phyloP scores from a whole-genome alignment of 1,284 basidiomycete species.

The Ustilago bromivora region DNA sequence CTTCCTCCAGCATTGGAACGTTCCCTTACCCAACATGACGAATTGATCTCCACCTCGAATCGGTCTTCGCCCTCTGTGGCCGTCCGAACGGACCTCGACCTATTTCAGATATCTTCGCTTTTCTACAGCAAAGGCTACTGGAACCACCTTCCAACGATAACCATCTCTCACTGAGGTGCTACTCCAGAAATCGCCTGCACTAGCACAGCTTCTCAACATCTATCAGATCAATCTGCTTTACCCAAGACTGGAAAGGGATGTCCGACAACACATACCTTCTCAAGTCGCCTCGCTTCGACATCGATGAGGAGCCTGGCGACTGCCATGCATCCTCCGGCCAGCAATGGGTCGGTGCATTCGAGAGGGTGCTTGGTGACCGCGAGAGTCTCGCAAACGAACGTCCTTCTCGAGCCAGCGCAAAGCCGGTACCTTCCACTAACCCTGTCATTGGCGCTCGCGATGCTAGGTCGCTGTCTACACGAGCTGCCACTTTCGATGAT shows the following conservation, averaged over 20 bases:
- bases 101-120: slow-evolving; percentile 8
- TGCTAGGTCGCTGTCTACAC: slow-evolving; percentile 15
- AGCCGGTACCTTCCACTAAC: slow-evolving; percentile 27
- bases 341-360: slow-evolving; percentile 64
- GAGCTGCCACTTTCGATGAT: slow-evolving; percentile 22
- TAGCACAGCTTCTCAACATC: background rate
- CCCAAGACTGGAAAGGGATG: slow-evolving; percentile 15
- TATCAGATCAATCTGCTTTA: background rate
- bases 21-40: slow-evolving; percentile 19
- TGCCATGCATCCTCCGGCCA: slow-evolving; percentile 21
- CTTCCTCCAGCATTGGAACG: slow-evolving; percentile 28
- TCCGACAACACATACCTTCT: slow-evolving; percentile 25
- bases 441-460: slow-evolving; percentile 44
- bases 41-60: slow-evolving; percentile 35
- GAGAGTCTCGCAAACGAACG: slow-evolving; percentile 42
- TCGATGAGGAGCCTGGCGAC: slow-evolving; percentile 56
- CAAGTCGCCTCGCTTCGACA: slow-evolving; percentile 48
- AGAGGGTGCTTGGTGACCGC: slow-evolving; percentile 64
- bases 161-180: background rate
- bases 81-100: slow-evolving; percentile 41
- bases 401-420: slow-evolving; percentile 27
- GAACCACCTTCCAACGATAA: background rate
- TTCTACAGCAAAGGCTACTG: background rate
- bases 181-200: background rate
- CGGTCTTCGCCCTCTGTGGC: slow-evolving; percentile 46